Evolutionary conservation across 495 filamentous ascomycete genomes (phyloP).

Genomic region (Collariella sp.): DNA sequence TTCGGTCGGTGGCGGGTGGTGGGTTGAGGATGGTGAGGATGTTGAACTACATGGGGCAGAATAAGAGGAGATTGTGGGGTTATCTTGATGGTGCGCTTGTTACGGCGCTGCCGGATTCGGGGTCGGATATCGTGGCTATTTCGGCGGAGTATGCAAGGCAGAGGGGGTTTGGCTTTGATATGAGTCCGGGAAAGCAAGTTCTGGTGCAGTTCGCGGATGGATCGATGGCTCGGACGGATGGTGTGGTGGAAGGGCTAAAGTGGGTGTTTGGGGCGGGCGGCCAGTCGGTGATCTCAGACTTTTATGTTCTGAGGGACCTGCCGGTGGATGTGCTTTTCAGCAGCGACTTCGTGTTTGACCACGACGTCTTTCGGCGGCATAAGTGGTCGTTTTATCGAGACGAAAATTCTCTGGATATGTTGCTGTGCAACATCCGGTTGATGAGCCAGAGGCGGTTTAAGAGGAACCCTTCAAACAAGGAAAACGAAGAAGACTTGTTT

Average conservation of each 20-base stretch:
- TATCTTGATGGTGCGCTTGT: background rate
- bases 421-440: conserved; percentile 1
- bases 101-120: conserved; percentile 1
- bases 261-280: background rate
- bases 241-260: background rate
- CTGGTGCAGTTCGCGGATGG: background rate
- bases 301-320: background rate
- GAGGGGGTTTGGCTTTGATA: background rate
- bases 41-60: background rate
- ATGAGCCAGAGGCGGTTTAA: background rate
- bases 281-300: background rate
- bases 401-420: background rate
- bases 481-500: background rate
- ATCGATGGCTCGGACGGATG: background rate
- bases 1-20: background rate
- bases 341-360: background rate
- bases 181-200: background rate
- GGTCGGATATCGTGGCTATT: background rate
- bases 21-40: background rate
- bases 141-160: background rate
- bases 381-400: background rate
- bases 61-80: background rate
- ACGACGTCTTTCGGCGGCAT: background rate
- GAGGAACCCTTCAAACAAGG: background rate
- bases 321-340: background rate